Evolutionary conservation across 768 basidiomycete species (phyloP).

Genomic region (Lyophyllum shimeji): DNA sequence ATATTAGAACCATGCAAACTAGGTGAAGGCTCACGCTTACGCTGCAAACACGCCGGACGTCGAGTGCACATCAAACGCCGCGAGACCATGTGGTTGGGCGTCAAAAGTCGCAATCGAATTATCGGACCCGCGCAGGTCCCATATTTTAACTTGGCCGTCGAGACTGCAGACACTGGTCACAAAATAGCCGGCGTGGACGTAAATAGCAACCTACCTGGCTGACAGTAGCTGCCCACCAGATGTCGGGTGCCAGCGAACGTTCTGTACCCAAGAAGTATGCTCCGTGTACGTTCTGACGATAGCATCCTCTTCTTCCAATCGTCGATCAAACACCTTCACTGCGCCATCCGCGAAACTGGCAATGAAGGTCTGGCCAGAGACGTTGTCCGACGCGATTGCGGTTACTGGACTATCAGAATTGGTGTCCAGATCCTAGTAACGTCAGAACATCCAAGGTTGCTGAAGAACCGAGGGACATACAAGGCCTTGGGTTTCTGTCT

Average conservation of each 20-base stretch:
- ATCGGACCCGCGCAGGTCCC: constrained; percentile 78
- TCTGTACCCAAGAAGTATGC: constrained; percentile 89
- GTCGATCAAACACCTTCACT: constrained; percentile 88
- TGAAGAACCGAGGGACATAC: constrained; percentile 39
- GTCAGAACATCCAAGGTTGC: constrained; percentile 4
- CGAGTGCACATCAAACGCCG: constrained; percentile 85
- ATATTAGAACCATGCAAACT: background rate
- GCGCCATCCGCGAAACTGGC: constrained; percentile 93
- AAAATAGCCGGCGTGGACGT: background rate
- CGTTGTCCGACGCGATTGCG: constrained; percentile 73
- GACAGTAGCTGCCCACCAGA: constrained; percentile 73
- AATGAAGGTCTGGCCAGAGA: constrained; percentile 76
- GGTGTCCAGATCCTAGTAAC: constrained; percentile 78
- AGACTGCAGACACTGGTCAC: constrained; percentile 45
- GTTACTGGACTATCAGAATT: constrained; percentile 91
- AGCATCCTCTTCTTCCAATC: constrained; percentile 80
- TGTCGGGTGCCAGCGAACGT: constrained; percentile 80
- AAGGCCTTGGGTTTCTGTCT: constrained; percentile 75
- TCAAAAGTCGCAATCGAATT: constrained; percentile 62
- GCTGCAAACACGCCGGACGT: constrained; percentile 81
- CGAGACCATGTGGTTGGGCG: constrained; percentile 67
- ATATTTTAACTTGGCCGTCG: constrained; percentile 88
- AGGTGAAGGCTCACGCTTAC: constrained; percentile 45
- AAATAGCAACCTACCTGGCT: constrained; percentile 64
- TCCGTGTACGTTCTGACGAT: constrained; percentile 76